Base-by-base conservation (phyloP, 371 early-diverging fungal species). In the Mucor mucedo region DNA sequence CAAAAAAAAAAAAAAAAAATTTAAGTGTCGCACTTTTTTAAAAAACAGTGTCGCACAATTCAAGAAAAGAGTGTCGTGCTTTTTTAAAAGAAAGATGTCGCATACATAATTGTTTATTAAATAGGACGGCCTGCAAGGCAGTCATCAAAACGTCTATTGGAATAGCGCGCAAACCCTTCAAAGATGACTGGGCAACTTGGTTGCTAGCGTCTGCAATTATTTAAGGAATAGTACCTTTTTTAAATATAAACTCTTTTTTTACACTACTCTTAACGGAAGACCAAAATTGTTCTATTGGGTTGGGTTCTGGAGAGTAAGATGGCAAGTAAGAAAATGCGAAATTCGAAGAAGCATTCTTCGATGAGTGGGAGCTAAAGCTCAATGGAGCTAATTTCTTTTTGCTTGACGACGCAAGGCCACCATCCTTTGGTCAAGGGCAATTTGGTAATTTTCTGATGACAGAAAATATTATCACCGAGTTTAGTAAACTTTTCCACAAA, bases 171-270 rank as follows among this genome's bases (percentile, higher is more conserved):
- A 58, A 58, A 39, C 27, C 50, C 59, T 58, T 58, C 58, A 58
- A 58, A 58, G 48, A 47, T 58, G 58, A 33, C 35, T 58, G 58
- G 48, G 54, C 29, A 58, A 47, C 58, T 58, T 58, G 58, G 39
- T 58, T 64, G 47, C 59, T 64, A 64, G 38, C 54, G 33, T 57
- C 59, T 58, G 59, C 58, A 57, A 64, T 58, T 58, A 45, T 58
- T 58, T 63, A 52, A 52, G 64, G 57, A 56, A 42, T 58, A 58
- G 58, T 64, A 64, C 58, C 64, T 53, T 64, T 64, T 58, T 58
- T 64, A 32, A 64, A 52, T 64, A 54, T 50, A 5, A 57, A 52
- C 58, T 57, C 48, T 28, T 14, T 42, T 42, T 42, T 42, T 42
- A 42, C 42, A 42, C 58, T 58, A 56, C 57, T 44, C 29, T 56